Evolutionary conservation across 345 rosid genomes (phyloP).

Genomic region (Salix viminalis): DNA sequence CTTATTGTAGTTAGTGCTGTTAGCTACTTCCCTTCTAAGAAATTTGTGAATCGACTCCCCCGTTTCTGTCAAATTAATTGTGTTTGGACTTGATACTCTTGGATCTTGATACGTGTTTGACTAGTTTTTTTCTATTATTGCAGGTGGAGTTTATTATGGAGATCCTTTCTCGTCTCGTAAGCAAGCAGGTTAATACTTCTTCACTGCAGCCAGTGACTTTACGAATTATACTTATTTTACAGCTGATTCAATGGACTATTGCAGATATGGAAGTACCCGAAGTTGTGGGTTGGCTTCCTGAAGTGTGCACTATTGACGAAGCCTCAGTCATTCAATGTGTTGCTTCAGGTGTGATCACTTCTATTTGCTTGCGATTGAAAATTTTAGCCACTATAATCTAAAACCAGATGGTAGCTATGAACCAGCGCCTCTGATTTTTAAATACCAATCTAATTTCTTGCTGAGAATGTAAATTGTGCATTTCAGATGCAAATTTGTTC

Average conservation of each 20-base stretch:
- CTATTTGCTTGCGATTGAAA: neutral
- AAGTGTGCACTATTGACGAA: slow-evolving; percentile 78
- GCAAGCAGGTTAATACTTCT: slow-evolving; percentile 67
- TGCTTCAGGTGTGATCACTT: slow-evolving; percentile 68
- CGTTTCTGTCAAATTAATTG: neutral
- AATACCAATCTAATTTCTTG: neutral
- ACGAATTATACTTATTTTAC: slow-evolving; percentile 7
- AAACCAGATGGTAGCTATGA: neutral
- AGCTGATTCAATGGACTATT: slow-evolving; percentile 18
- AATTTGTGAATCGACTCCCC: too few species aligned
- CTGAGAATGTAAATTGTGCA: neutral
- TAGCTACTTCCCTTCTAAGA: neutral
- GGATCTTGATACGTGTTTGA: slow-evolving; percentile 6
- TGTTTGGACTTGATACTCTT: neutral
- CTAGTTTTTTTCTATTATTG: slow-evolving; percentile 13
- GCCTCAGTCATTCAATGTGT: slow-evolving; percentile 84
- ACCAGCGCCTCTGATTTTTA: neutral
- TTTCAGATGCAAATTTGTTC: neutral
- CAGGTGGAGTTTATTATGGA: slow-evolving; percentile 92
- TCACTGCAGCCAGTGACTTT: neutral
- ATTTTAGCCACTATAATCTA: neutral
- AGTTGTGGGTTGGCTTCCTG: slow-evolving; percentile 97
- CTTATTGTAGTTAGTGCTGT: neutral
- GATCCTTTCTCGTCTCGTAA: slow-evolving; percentile 91
- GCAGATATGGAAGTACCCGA: slow-evolving; percentile 97